Evolutionary conservation across 2,329 filamentous ascomycete genomes (phyloP).

Genomic region (Neocucurbitaria cava): DNA sequence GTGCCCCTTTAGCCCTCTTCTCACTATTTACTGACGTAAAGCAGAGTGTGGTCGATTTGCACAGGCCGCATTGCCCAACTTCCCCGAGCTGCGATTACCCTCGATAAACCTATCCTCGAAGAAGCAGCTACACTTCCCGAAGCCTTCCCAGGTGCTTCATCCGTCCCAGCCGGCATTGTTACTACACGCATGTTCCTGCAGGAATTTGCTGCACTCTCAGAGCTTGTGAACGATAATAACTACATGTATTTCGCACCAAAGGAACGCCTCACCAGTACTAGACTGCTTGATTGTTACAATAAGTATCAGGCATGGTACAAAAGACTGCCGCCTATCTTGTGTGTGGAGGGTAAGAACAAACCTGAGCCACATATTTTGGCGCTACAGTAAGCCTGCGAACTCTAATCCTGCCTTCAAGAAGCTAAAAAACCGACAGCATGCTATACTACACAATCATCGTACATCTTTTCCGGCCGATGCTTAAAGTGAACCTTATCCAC

Average conservation of each 20-base stretch:
- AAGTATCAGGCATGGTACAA: constrained; percentile 77
- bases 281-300: constrained; percentile 69
- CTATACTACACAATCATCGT: constrained; percentile 74
- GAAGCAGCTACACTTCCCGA: constrained; percentile 63
- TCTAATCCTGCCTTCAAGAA: background rate
- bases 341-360: constrained; percentile 55
- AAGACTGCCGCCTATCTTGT: constrained; percentile 68
- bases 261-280: constrained; percentile 67
- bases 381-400: constrained; percentile 68
- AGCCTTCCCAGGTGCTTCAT: constrained; percentile 14
- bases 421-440: constrained; percentile 55
- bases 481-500: constrained; percentile 65
- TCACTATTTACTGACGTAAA: constrained; percentile 7
- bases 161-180: constrained; percentile 19
- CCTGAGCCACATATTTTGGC: constrained; percentile 77
- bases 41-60: constrained; percentile 54
- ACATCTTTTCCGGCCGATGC: constrained; percentile 75
- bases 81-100: constrained; percentile 56
- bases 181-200: constrained; percentile 49
- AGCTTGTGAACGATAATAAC: constrained; percentile 74
- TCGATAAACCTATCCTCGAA: constrained; percentile 60
- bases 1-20: constrained; percentile 19
- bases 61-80: constrained; percentile 57
- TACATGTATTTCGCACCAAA: constrained; percentile 76
- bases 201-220: constrained; percentile 73